A percentile compares a stretch with the other conserved stretches of the same genome.
Conservation (phyloP, 2,329 filamentous ascomycete genomes). For the Zasmidium cellare region DNA sequence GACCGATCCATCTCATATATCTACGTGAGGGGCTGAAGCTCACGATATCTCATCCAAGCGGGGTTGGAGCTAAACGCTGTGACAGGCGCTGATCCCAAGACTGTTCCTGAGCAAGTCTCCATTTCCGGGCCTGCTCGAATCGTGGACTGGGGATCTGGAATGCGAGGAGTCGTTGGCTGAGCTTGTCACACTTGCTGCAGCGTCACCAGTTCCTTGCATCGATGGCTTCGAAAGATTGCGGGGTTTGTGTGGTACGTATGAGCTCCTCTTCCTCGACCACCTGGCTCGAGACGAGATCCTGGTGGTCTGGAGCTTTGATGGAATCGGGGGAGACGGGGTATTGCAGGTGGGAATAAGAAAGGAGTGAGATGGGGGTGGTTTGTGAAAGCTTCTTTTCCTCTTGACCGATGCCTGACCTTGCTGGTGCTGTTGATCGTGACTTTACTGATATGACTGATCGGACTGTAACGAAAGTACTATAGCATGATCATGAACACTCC, state of each 20-base stretch:
- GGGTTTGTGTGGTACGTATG: slow-evolving; percentile 5
- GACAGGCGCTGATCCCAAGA: slow-evolving; percentile 15
- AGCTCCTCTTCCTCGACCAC: slow-evolving; percentile 17
- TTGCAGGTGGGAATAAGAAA: slow-evolving; percentile 1
- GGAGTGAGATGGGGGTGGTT: background rate
- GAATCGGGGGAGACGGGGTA: background rate
- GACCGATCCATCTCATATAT: background rate
- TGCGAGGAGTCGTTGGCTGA: slow-evolving; percentile 3
- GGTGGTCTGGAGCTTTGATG: background rate
- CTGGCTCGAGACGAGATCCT: slow-evolving; percentile 6
- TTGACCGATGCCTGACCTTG: too few relatives aligned
- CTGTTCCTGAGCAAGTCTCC: slow-evolving; percentile 14
- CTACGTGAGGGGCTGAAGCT: slow-evolving; percentile 1
- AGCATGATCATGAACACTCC: too few relatives aligned
- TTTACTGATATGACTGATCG: too few relatives aligned
- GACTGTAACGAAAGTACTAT: too few relatives aligned
- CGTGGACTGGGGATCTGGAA: background rate
- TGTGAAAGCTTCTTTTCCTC: too few relatives aligned
- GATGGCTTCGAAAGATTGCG: slow-evolving; percentile 5
- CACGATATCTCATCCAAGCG: slow-evolving; percentile 1
- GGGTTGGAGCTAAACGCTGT: slow-evolving; percentile 9
- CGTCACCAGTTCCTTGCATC: background rate
- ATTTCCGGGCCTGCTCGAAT: slow-evolving; percentile 5
- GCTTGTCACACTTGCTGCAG: background rate
- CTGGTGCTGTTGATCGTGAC: too few relatives aligned